Evolutionary conservation across 2,329 filamentous ascomycete species (phyloP).

Genomic region (Thielaviopsis musarum): DNA sequence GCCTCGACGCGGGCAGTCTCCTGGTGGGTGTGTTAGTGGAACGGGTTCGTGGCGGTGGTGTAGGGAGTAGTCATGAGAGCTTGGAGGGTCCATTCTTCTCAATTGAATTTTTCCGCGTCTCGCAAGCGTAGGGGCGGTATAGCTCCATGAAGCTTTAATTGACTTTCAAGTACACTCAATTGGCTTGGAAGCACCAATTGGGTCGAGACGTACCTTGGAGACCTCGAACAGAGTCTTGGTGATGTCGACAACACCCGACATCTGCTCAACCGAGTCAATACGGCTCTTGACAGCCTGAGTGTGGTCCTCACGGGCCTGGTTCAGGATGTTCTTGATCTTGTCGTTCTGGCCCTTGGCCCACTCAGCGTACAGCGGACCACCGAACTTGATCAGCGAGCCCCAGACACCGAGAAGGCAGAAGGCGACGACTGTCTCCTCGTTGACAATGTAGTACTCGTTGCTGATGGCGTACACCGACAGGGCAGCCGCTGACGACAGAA

Average conservation of each 20-base stretch:
- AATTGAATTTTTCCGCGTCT: too few species aligned
- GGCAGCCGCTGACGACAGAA: constrained; percentile 83
- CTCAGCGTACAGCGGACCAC: constrained; percentile 77
- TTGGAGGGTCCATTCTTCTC: background rate
- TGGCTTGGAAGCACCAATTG: background rate
- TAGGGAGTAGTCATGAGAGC: background rate
- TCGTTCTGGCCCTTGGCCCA: constrained; percentile 81
- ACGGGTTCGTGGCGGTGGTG: background rate
- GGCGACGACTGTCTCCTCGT: constrained; percentile 93
- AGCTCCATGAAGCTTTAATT: too few species aligned
- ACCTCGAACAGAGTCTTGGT: constrained; percentile 96
- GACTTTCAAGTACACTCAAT: background rate
- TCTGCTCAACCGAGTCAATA: constrained; percentile 88
- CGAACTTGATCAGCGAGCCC: constrained; percentile 81
- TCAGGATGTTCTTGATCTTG: constrained; percentile 91
- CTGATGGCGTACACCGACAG: constrained; percentile 87
- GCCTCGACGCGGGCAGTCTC: constrained; percentile 95
- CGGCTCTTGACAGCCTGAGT: constrained; percentile 86
- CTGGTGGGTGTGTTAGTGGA: constrained; percentile 26
- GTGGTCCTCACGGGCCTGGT: constrained; percentile 86
- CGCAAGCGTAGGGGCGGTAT: too few species aligned
- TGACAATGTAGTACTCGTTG: constrained; percentile 99
- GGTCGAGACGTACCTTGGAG: constrained; percentile 60
- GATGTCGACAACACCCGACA: constrained; percentile 84
- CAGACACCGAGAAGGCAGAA: constrained; percentile 89